phyloP scores from a whole-genome alignment of 192 early-diverging fungal species.

The Linnemannia zychae region DNA sequence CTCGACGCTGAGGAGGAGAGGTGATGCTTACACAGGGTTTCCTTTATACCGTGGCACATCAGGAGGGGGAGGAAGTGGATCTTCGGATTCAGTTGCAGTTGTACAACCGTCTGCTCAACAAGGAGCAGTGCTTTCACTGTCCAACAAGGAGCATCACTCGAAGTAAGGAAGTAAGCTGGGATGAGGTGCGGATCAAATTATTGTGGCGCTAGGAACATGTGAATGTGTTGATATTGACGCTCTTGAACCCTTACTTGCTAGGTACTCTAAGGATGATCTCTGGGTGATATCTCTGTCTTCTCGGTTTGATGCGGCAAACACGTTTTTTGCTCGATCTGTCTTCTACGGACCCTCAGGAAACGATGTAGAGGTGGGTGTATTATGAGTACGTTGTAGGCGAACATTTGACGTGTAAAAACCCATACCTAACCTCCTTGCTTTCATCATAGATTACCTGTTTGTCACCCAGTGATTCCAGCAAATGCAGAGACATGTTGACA shows the following conservation, averaged over 20 bases:
- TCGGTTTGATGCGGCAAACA: conserved; percentile 56
- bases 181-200: neutral
- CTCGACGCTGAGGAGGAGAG: conserved; percentile 17
- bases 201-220: no score
- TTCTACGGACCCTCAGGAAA: conserved; percentile 63
- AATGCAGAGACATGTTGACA: conserved; percentile 32
- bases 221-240: conserved; percentile 4
- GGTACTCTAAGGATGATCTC: conserved; percentile 60
- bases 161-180: conserved; percentile 30
- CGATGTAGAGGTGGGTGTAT: conserved; percentile 48
- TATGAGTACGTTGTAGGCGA: neutral
- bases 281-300: conserved; percentile 61
- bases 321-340: conserved; percentile 62
- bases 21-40: conserved; percentile 32
- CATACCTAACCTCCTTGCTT: neutral
- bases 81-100: neutral
- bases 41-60: conserved; percentile 18
- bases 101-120: conserved; percentile 18
- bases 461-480: conserved; percentile 53
- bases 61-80: neutral
- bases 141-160: conserved; percentile 59
- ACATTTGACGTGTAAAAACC: neutral
- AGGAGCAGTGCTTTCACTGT: conserved; percentile 35
- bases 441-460: conserved; percentile 56
- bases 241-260: neutral